phyloP scores from a whole-genome alignment of 768 basidiomycete genomes.

The Termitomyces sp. region DNA sequence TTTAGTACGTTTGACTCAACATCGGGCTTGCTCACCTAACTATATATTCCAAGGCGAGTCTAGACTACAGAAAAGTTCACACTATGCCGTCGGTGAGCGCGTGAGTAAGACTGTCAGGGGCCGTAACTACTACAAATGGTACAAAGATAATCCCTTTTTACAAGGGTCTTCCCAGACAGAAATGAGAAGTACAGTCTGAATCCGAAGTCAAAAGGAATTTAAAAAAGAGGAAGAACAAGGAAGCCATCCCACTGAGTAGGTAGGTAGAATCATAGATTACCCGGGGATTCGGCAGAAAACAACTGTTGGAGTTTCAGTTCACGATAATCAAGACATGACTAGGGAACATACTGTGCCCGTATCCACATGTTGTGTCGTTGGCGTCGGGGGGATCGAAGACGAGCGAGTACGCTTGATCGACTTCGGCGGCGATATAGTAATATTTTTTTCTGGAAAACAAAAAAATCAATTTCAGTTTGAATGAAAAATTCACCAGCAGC shows the following conservation, averaged over 20 bases:
- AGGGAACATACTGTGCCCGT: slow-evolving; percentile 10
- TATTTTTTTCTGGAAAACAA: neutral
- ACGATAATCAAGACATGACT: neutral
- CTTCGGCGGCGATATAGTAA: slow-evolving; percentile 5
- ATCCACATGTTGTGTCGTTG: slow-evolving; percentile 20
- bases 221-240: neutral
- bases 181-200: slow-evolving; percentile 1
- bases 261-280: slow-evolving; percentile 25
- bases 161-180: neutral
- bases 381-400: slow-evolving; percentile 31
- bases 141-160: neutral
- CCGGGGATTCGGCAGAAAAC: slow-evolving; percentile 41
- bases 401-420: slow-evolving; percentile 27
- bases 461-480: neutral
- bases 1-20: no score
- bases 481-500: neutral
- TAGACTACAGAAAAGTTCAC: neutral
- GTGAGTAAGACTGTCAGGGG: neutral
- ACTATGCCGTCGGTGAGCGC: neutral
- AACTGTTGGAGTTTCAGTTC: slow-evolving; percentile 19
- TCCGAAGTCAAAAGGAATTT: slow-evolving; percentile 16
- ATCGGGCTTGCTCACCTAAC: no score
- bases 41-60: no score
- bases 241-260: no score
- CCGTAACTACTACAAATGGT: neutral